phyloP scores from a whole-genome alignment of 1,284 basidiomycete genomes.

The Pyrrhoderma lamaoense region DNA sequence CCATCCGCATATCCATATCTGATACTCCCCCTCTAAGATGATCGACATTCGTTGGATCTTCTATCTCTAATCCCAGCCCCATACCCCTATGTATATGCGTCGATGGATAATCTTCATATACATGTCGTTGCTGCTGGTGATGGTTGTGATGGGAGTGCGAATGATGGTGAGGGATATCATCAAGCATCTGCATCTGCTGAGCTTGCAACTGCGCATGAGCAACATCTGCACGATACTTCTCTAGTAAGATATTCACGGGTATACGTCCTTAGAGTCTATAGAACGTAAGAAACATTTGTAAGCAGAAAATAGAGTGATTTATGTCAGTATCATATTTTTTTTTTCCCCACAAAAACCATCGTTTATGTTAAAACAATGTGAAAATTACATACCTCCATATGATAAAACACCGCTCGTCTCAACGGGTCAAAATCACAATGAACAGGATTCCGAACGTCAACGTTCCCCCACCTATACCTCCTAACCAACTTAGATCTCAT shows the following conservation, averaged over 20 bases:
- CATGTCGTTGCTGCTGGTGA: neutral
- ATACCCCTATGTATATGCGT: too few species aligned
- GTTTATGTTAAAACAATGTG: conserved; percentile 16
- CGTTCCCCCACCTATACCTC: conserved; percentile 68
- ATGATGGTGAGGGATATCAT: neutral
- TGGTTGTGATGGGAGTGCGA: neutral
- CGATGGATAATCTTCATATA: neutral
- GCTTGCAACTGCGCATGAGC: conserved; percentile 26
- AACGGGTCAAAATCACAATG: conserved; percentile 74
- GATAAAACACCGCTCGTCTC: conserved; percentile 68
- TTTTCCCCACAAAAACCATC: too few species aligned
- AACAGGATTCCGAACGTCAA: conserved; percentile 67
- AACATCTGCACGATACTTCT: conserved; percentile 63
- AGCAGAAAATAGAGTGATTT: neutral
- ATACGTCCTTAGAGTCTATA: conserved; percentile 74
- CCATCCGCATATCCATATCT: too few species aligned
- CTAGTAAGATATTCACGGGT: conserved; percentile 75
- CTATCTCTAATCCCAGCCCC: too few species aligned
- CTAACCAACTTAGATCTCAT: conserved; percentile 24
- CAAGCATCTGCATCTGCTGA: neutral
- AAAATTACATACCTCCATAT: conserved; percentile 60
- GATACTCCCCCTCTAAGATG: too few species aligned
- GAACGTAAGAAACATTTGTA: neutral
- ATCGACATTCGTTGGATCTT: too few species aligned
- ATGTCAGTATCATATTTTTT: conserved; percentile 21